These are phyloP conservation scores for Yamadazyma nakazawae DNA, from an alignment of 805 yeast genomes.

Conservation along the genomic window DNA sequence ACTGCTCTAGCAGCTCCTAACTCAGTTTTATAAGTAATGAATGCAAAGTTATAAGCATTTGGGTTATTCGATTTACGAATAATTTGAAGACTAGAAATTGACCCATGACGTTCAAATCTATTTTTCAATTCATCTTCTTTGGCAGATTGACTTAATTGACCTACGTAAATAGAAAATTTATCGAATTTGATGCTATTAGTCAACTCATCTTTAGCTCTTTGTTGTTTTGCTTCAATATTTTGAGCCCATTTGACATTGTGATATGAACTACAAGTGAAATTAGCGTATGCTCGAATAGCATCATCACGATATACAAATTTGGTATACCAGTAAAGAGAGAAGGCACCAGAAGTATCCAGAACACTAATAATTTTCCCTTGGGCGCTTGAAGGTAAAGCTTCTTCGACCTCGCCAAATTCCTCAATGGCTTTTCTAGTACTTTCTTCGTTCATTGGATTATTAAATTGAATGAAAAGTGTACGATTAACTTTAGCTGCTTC, in stretches of 20 bases:
- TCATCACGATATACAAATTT: conserved; percentile 81
- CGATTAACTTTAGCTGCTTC: conserved; percentile 91
- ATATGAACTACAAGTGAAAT: conserved; percentile 50
- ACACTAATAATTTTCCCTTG: conserved; percentile 22
- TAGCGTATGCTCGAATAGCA: conserved; percentile 81
- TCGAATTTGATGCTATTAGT: conserved; percentile 40
- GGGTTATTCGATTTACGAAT: conserved; percentile 32
- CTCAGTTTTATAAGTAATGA: conserved; percentile 61
- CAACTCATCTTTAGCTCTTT: neutral
- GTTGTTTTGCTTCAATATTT: conserved; percentile 50
- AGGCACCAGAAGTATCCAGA: conserved; percentile 14
- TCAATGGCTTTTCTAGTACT: conserved; percentile 39
- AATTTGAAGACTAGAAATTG: conserved; percentile 55
- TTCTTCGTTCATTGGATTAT: conserved; percentile 19
- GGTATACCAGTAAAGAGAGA: conserved; percentile 60
- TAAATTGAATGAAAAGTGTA: conserved; percentile 60
- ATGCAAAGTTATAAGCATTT: conserved; percentile 60
- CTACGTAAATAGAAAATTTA: conserved; percentile 71
- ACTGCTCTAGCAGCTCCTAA: conserved; percentile 83
- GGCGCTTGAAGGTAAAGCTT: conserved; percentile 40
- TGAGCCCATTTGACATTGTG: conserved; percentile 83
- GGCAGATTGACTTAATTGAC: conserved; percentile 58
- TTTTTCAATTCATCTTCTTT: conserved; percentile 53
- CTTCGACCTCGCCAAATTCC: conserved; percentile 75
- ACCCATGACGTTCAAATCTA: conserved; percentile 68